Base-by-base conservation (phyloP, 495 filamentous ascomycete species). In the Trichoderma asperelloides region DNA sequence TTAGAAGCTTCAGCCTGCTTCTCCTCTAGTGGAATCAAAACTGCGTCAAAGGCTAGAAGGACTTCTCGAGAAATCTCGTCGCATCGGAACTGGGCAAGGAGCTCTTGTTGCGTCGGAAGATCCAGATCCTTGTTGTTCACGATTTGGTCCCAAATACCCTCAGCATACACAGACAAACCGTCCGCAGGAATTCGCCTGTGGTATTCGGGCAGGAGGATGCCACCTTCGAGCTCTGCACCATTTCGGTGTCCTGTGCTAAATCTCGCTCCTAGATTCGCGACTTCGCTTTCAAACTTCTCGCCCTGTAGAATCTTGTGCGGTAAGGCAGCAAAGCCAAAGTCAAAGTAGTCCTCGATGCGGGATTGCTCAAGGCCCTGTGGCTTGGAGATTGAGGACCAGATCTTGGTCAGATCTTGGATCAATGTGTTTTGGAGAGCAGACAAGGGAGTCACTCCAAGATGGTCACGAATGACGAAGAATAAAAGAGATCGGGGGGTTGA, bases 401-500 rank as follows among this genome's bases (percentile, higher is more conserved):
- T 92, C 68, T 91, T 87, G 9, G 88, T 87, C 68, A 98, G 81
- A 74, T 98, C 95, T 78, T 94, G 89, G 67, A 96, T 82, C 64
- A 98, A 82, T 21, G 95, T 98, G 71, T 91, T 89, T 70, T 92
- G 89, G 69, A 98, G 85, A 71, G 96, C 96, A 67, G 85, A 81
- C 27, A 98, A 84, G 18, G 95, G 95, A 16, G 95, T 98, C 37
- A 83, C 90, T 65, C 95, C 95, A 66, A 97, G 85, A 75, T 96
- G 93, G 76, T 98, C 95, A 71, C 95, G 92, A 72, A 98, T 97
- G 70, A 98, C 96, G 78, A 98, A 98, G 82, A 98, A 97, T 12
- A 98, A 84, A 66, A 98, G 89, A 21, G 94, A 97, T 49, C 92
- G 88, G 57, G 95, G 92, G 51, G 89, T 94, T 16, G 90, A 91